Evolutionary conservation across 2,329 filamentous ascomycete genomes (phyloP), one percentile per base, ranked within the genome.

Genomic region (Hymenoscyphus repandus): DNA sequence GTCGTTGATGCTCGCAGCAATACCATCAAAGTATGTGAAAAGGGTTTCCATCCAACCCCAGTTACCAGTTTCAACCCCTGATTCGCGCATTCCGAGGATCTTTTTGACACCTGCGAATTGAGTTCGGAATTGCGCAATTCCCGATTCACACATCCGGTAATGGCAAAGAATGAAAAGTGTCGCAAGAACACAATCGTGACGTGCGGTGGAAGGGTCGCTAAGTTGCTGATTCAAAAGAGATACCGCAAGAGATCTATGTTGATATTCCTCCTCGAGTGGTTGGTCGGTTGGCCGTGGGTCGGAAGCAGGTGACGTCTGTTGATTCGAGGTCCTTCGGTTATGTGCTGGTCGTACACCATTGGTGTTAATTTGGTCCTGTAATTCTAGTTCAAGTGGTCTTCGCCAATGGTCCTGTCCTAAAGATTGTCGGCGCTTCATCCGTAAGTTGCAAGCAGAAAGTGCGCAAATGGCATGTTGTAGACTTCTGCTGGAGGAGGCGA

Each of bases 41-140:
- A 96, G 83, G 38, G 89, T 84, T 62, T 95, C 88, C 73, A 96
- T 92, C 91, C 91, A 96, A 11, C 84, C 82, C 52, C 89, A 86
- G 54, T 90, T 87, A 45, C 82, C 73, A 11, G 74, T 74, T 41
- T 80, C 68, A 63, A 82, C 62, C 66, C 77, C 70, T 65, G 80
- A 74, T 57, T 86, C 80, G 52, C 90, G 80, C 71, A 96, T 80
- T 3, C 84, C 80, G 10, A 96, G 78, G 31, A 97, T 82, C 73
- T 95, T 95, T 70, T 90, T 91, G 36, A 96, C 90, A 0, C 92
- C 91, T 1, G 90, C 90, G 62, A 96, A 90, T 66, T 96, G 92
- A 0, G 88, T 93, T 59, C 90, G 88, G 70, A 96, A 96, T 63
- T 92, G 92, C 17, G 89, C 90, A 59, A 96, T 85, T 2, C 92